These are phyloP conservation scores for Leishmania braziliensis DNA, from an alignment of 208 protist species.

Conservation along the genomic window DNA sequence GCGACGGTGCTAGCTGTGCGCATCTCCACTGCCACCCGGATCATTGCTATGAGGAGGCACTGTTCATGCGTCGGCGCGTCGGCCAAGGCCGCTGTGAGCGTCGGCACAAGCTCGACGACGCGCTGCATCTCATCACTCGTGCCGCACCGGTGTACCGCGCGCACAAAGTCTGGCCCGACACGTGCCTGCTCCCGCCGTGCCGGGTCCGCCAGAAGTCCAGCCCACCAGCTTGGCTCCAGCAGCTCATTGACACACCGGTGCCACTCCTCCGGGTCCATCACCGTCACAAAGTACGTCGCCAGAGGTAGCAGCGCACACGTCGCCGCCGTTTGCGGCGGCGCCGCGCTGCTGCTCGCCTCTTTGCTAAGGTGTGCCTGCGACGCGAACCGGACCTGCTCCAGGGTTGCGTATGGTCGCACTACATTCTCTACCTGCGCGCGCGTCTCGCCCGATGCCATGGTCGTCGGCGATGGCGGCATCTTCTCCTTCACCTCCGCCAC, in stretches of 20 bases:
- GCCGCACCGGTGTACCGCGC: constrained; percentile 26
- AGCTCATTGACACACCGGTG: constrained; percentile 32
- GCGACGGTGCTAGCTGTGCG: neutral
- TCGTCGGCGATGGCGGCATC: neutral
- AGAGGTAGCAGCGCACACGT: constrained; percentile 32
- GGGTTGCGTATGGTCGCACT: constrained; percentile 32
- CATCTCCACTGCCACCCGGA: constrained; percentile 27
- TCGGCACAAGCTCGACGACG: constrained; percentile 34
- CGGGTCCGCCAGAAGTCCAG: constrained; percentile 23
- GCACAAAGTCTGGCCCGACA: constrained; percentile 55
- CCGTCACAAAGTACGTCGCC: constrained; percentile 30
- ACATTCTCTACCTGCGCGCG: constrained; percentile 14
- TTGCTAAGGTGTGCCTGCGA: constrained; percentile 13
- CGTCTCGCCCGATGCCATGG: neutral
- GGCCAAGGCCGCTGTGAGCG: constrained; percentile 15
- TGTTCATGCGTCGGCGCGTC: constrained; percentile 67
- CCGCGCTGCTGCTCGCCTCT: neutral
- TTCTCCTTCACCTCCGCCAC: constrained; percentile 9
- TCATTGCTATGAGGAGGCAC: constrained; percentile 65
- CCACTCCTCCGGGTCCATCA: constrained; percentile 35
- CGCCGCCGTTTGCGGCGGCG: constrained; percentile 6
- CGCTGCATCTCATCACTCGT: constrained; percentile 19
- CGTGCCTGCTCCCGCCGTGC: constrained; percentile 32
- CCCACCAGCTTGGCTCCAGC: constrained; percentile 35
- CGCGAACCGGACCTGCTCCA: constrained; percentile 16